Percentiles rank a stretch among this genome's conserved stretches.
phyloP scores from a whole-genome alignment of 345 rosid genomes.

The Corchorus capsularis region DNA sequence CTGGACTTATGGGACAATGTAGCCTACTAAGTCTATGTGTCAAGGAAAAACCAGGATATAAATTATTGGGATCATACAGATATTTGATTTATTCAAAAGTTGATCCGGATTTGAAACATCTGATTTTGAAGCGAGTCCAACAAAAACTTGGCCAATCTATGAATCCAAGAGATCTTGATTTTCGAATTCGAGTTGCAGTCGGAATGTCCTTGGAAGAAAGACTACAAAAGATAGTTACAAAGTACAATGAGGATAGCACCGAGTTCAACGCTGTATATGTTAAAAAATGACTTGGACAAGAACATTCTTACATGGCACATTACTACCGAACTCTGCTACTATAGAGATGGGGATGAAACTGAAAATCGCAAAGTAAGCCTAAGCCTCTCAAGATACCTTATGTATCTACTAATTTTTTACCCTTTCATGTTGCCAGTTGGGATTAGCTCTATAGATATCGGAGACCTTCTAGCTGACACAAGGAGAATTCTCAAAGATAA shows the following conservation, averaged over 20 bases:
- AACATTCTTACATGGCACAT: slow-evolving; percentile 19
- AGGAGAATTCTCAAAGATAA: background rate
- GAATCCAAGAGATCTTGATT: too few relatives aligned
- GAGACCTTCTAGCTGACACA: background rate
- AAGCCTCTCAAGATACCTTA: slow-evolving; percentile 11
- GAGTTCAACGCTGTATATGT: background rate
- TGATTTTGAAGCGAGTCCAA: background rate
- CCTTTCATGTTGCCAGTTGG: slow-evolving; percentile 16
- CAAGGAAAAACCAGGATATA: too few relatives aligned
- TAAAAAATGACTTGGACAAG: background rate
- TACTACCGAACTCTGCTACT: slow-evolving; percentile 19
- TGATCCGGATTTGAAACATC: too few relatives aligned
- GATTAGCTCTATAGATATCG: background rate
- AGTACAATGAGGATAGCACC: too few relatives aligned
- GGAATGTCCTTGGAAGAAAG: too few relatives aligned
- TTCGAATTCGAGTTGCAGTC: too few relatives aligned
- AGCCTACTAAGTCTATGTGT: too few relatives aligned
- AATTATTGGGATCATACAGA: background rate
- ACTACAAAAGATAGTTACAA: too few relatives aligned
- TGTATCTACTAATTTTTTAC: background rate
- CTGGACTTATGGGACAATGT: background rate
- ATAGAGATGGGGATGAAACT: background rate
- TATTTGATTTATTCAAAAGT: background rate
- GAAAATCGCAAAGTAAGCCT: background rate
- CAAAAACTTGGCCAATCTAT: too few relatives aligned